Percentiles rank a stretch among this genome's conserved stretches.
Evolutionary conservation across 768 basidiomycete genomes (phyloP).

Genomic region (Tylopilus rubrobrunneus): DNA sequence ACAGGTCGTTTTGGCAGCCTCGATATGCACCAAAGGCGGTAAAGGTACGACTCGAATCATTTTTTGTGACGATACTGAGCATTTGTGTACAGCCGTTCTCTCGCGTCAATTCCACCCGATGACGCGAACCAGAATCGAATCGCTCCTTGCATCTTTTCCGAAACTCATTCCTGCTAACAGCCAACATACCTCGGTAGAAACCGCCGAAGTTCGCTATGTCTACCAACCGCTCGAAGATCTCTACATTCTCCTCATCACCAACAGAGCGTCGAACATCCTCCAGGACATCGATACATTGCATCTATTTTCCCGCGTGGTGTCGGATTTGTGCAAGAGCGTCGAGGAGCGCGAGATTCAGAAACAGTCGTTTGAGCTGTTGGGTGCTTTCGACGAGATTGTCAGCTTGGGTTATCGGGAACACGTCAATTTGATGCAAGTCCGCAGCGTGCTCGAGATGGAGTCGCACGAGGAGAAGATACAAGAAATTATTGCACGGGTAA

Average conservation of each 20-base stretch:
- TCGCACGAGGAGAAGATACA: conserved; percentile 94
- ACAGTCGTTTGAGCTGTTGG: conserved; percentile 89
- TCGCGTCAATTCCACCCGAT: conserved; percentile 96
- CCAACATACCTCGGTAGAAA: conserved; percentile 96
- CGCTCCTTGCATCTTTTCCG: conserved; percentile 93
- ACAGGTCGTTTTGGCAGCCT: conserved; percentile 90
- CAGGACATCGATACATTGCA: conserved; percentile 98
- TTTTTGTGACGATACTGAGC: background rate
- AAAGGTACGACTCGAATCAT: conserved; percentile 60
- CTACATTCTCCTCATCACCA: conserved; percentile 96
- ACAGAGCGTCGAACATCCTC: conserved; percentile 97
- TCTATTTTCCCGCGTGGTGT: conserved; percentile 90
- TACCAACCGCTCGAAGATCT: conserved; percentile 96
- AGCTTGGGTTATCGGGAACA: conserved; percentile 83
- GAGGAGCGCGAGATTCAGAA: conserved; percentile 88
- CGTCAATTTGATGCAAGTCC: conserved; percentile 74
- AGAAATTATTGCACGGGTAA: conserved; percentile 92
- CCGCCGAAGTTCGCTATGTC: conserved; percentile 91
- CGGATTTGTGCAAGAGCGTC: conserved; percentile 81
- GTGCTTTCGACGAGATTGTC: conserved; percentile 96
- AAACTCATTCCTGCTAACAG: conserved; percentile 94
- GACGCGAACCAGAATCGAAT: conserved; percentile 88
- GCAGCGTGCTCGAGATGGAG: conserved; percentile 83
- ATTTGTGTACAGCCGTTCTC: conserved; percentile 64
- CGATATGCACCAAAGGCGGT: conserved; percentile 92